Conservation (phyloP, 345 rosid species). For the Acer saccharum region DNA sequence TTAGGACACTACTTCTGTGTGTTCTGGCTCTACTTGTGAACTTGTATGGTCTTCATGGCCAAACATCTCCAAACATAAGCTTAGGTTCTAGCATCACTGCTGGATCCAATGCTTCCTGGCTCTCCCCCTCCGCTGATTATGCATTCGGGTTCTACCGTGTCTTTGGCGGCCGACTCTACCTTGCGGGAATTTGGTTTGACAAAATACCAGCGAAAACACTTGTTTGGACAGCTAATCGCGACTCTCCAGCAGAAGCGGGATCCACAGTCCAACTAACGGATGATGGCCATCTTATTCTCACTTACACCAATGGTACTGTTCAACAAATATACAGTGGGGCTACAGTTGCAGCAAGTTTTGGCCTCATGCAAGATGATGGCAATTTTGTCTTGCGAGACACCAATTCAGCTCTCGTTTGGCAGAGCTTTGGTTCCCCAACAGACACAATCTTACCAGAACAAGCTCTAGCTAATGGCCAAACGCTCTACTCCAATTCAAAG, state of each 20-base stretch:
- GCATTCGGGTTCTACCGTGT: constrained; percentile 27
- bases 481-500: constrained; percentile 22
- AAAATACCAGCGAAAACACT: constrained; percentile 22
- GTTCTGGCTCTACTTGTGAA: constrained; percentile 8
- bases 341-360: constrained; percentile 12
- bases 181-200: constrained; percentile 28
- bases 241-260: constrained; percentile 26
- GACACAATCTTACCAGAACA: constrained; percentile 30
- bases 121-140: constrained; percentile 30
- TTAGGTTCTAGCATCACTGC: constrained; percentile 22
- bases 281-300: constrained; percentile 24
- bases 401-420: constrained; percentile 18
- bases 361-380: constrained; percentile 30
- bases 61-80: constrained; percentile 20
- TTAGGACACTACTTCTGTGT: not conserved
- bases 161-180: constrained; percentile 18
- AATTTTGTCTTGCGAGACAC: constrained; percentile 27
- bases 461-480: not conserved
- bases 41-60: constrained; percentile 15
- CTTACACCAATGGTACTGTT: constrained; percentile 11
- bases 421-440: constrained; percentile 26
- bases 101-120: constrained; percentile 27
- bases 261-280: constrained; percentile 19
- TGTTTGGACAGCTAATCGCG: constrained; percentile 29
- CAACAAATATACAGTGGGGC: constrained; percentile 6